These are phyloP conservation scores for Colletotrichum sp. DNA, from an alignment of 2,329 filamentous ascomycete species.

Conservation along the genomic window DNA sequence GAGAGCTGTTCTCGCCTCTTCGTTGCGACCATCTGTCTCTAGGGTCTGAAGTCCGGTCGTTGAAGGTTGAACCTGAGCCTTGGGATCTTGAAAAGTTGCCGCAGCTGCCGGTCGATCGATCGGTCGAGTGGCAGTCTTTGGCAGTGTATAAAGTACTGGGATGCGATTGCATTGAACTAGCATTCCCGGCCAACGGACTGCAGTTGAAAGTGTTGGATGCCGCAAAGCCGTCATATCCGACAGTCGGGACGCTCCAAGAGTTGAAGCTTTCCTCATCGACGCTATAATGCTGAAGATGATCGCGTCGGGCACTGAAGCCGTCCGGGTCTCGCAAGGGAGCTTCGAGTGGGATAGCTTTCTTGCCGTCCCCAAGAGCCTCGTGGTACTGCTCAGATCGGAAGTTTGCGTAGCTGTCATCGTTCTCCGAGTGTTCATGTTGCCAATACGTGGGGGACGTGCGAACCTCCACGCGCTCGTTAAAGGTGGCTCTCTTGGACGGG, in stretches of 20 bases:
- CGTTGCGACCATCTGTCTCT: neutral
- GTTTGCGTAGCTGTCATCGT: neutral
- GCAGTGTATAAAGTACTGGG: neutral
- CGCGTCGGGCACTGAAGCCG: neutral
- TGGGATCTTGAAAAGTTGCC: neutral
- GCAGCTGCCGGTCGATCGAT: neutral
- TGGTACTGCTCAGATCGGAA: conserved; percentile 12
- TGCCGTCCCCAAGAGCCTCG: conserved; percentile 5
- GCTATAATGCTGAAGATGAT: neutral
- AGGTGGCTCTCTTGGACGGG: conserved; percentile 2
- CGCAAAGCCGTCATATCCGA: neutral
- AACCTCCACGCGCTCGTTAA: conserved; percentile 15
- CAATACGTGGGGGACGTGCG: conserved; percentile 18
- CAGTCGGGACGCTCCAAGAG: conserved; percentile 1
- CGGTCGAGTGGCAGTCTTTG: neutral
- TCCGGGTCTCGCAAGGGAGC: conserved; percentile 10
- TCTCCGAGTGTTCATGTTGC: conserved; percentile 10
- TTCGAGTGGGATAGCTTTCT: conserved; percentile 11
- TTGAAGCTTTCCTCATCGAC: conserved; percentile 15
- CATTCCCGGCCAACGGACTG: neutral
- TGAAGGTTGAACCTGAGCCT: neutral
- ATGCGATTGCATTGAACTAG: neutral
- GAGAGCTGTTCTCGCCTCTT: neutral
- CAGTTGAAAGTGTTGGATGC: neutral
- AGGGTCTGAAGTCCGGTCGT: neutral